Evolutionary conservation across 208 protist genomes (phyloP).

Genomic region (Wallacemonas collosoma): DNA sequence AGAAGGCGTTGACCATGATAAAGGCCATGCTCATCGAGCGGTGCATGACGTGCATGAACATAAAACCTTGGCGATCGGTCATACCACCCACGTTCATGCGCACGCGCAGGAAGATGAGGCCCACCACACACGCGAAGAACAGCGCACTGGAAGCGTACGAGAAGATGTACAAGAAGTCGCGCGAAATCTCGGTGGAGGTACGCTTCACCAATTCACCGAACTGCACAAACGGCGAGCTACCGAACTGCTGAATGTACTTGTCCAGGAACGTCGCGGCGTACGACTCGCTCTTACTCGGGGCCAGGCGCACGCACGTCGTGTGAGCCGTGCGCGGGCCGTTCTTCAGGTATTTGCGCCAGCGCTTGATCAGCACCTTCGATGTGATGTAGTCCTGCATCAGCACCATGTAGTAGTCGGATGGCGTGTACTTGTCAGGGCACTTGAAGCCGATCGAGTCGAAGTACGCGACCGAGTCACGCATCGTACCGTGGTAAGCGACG

Average conservation of each 20-base stretch:
- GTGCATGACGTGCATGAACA: conserved; percentile 78
- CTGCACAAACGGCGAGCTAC: conserved; percentile 53
- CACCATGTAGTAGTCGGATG: conserved; percentile 90
- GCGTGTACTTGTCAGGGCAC: conserved; percentile 73
- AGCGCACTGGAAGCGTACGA: conserved; percentile 43
- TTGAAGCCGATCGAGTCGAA: conserved; percentile 81
- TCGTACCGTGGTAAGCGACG: conserved; percentile 84
- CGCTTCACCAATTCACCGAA: conserved; percentile 57
- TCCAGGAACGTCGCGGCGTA: conserved; percentile 47
- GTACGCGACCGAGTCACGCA: conserved; percentile 63
- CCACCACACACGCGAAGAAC: conserved; percentile 67
- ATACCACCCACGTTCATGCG: conserved; percentile 47
- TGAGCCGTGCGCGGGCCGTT: conserved; percentile 47
- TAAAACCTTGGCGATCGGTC: conserved; percentile 58
- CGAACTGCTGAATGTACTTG: conserved; percentile 46
- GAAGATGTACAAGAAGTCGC: conserved; percentile 53
- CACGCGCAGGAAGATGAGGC: conserved; percentile 78
- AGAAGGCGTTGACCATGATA: conserved; percentile 60
- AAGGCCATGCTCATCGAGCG: conserved; percentile 55
- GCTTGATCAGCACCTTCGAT: conserved; percentile 57
- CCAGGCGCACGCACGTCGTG: conserved; percentile 50
- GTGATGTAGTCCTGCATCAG: conserved; percentile 67
- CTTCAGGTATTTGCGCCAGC: conserved; percentile 69
- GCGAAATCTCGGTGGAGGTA: conserved; percentile 34
- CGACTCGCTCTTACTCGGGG: conserved; percentile 35